A percentile compares a stretch with the other conserved stretches of the same genome.
Evolutionary conservation across 2,329 filamentous ascomycete genomes (phyloP).

Genomic region (Colletotrichum sp.): DNA sequence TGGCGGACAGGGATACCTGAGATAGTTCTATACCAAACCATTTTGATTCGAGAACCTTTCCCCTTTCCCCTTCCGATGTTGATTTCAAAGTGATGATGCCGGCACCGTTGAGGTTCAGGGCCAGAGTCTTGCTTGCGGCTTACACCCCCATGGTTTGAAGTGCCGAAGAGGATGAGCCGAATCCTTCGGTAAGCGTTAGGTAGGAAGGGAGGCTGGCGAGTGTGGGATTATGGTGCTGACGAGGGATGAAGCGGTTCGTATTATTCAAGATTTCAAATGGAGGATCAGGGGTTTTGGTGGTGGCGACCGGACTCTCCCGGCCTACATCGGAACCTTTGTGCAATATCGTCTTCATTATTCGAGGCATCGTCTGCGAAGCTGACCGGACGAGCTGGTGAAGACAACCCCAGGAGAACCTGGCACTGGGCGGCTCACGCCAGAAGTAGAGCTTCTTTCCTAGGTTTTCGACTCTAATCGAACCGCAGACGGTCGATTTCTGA

Average conservation of each 20-base stretch:
- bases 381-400: background rate
- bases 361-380: background rate
- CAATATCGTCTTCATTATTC: background rate
- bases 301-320: background rate
- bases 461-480: background rate
- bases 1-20: conserved; percentile 18
- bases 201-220: background rate
- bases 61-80: background rate
- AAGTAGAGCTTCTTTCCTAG: background rate
- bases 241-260: background rate
- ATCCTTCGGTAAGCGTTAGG: background rate
- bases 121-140: background rate
- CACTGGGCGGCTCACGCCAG: background rate
- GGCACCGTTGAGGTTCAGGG: too few species aligned
- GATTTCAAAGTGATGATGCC: background rate
- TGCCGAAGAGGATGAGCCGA: background rate
- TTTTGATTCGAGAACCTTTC: background rate
- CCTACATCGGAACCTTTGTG: background rate
- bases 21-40: conserved; percentile 14
- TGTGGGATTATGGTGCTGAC: background rate
- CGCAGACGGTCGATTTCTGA: background rate
- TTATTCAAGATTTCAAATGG: background rate
- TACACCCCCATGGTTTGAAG: background rate
- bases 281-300: background rate
- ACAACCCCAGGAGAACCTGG: background rate